Base-by-base conservation (phyloP, 2,329 filamentous ascomycete genomes). In the Ophiocordyceps camponoti-leonardi region DNA sequence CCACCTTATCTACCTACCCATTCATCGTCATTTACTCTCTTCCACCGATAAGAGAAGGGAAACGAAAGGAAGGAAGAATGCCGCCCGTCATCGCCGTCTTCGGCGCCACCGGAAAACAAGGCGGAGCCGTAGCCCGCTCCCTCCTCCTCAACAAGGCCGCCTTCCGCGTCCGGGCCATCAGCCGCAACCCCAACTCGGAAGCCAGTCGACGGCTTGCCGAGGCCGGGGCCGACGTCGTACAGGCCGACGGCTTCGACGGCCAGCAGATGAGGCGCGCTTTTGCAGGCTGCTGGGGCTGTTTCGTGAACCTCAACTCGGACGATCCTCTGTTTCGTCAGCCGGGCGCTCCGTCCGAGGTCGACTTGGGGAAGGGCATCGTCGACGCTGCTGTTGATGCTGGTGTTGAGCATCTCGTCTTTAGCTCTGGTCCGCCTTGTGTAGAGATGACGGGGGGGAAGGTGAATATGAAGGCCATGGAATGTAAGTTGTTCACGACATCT, bases 341-440 rank as follows among this genome's bases (percentile, higher is more conserved):
- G 18, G 30, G 51, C 20, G 53, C 53, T 1, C 52, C 54, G 0
- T 54, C 47, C 1, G 58, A 61, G 44, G 54, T 54, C 16, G 57
- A 56, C 6, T 42, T 60, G 45, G 58, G 58, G 8, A 54, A 54
- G 26, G 51, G 26, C 2, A 52, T 61, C 22, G 49, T 59, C 33
- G 53, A 58, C 30, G 49, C 49, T 2, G 56, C 57, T 1, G 49
- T 50, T 8, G 20, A 48, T 8, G 54, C 52, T 2, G 54, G 56
- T 11, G 53, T 59, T 1, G 31, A 53, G 41, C 51, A 58, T 44
- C 48, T 60, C 3, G 51, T 60, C 18, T 60, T 51, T 43, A 55
- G 53, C 39, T 44, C 42, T 11, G 47, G 54, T 0, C 51, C 53
- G 1, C 49, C 53, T 3, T 44, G 42, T 13, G 30, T 22, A 12